A percentile compares a stretch with the other conserved stretches of the same genome.
phyloP scores from a whole-genome alignment of 1,284 basidiomycete species.

The Leccinum griseonigrum region DNA sequence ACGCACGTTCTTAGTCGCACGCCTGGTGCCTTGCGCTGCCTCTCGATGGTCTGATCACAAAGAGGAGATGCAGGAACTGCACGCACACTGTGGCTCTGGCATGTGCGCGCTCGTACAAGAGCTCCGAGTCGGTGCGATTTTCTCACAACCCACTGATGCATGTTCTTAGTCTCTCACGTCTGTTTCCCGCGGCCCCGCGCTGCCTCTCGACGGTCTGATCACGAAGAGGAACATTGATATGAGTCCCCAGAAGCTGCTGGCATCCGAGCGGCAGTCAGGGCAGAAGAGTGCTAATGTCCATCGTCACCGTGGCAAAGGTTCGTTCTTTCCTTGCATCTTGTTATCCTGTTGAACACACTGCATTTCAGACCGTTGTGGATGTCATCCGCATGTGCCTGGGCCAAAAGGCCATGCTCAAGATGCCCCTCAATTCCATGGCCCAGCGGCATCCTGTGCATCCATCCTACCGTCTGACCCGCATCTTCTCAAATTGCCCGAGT shows the following conservation, averaged over 20 bases:
- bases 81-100: too few species aligned
- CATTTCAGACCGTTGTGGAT: slow-evolving; percentile 88
- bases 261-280: slow-evolving; percentile 87
- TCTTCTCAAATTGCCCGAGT: slow-evolving; percentile 38
- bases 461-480: slow-evolving; percentile 2
- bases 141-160: too few species aligned
- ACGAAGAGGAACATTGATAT: slow-evolving; percentile 9
- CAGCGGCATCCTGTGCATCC: slow-evolving; percentile 80
- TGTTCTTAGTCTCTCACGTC: too few species aligned
- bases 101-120: too few species aligned
- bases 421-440: slow-evolving; percentile 97
- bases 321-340: slow-evolving; percentile 12
- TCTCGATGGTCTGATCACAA: too few species aligned
- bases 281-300: slow-evolving; percentile 94
- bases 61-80: too few species aligned
- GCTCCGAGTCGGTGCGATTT: too few species aligned
- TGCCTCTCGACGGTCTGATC: too few species aligned
- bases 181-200: too few species aligned
- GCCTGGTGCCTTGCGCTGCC: too few species aligned
- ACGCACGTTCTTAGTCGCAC: too few species aligned
- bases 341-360: neutral
- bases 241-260: slow-evolving; percentile 65
- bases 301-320: slow-evolving; percentile 97
- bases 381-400: slow-evolving; percentile 98
- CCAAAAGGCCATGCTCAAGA: slow-evolving; percentile 98